These are phyloP conservation scores for Tephrocybe sp. DNA, from an alignment of 768 basidiomycete species.

Conservation along the genomic window DNA sequence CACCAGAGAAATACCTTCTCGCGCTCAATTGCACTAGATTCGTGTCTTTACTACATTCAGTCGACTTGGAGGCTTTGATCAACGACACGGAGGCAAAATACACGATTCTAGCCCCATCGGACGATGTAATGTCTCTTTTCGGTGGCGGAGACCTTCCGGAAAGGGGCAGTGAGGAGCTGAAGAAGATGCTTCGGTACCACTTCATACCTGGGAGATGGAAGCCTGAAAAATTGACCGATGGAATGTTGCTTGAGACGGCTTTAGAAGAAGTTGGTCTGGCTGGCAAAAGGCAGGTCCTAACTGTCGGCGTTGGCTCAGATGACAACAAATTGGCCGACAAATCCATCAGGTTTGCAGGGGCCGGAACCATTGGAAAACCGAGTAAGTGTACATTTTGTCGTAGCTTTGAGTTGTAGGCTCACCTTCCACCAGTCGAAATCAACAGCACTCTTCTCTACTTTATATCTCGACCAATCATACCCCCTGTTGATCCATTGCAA, in stretches of 20 bases:
- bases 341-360: conserved; percentile 81
- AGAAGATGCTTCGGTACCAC: conserved; percentile 80
- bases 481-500: conserved; percentile 79
- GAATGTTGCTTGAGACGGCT: conserved; percentile 78
- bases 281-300: conserved; percentile 69
- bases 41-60: conserved; percentile 84
- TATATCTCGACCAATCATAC: conserved; percentile 77
- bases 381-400: conserved; percentile 44
- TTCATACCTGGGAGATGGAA: conserved; percentile 84
- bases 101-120: conserved; percentile 90
- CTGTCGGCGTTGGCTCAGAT: conserved; percentile 57
- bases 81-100: conserved; percentile 68
- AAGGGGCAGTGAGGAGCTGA: conserved; percentile 67
- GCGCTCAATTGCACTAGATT: conserved; percentile 90
- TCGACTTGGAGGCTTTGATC: conserved; percentile 68
- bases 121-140: conserved; percentile 74
- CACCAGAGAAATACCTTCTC: conserved; percentile 94
- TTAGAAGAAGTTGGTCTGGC: conserved; percentile 70
- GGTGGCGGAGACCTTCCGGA: conserved; percentile 58
- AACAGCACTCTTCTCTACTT: conserved; percentile 89
- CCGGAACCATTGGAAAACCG: conserved; percentile 72
- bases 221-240: conserved; percentile 66
- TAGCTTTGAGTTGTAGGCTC: conserved; percentile 8
- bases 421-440: conserved; percentile 54
- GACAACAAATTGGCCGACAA: conserved; percentile 48